A percentile compares a stretch with the other conserved stretches of the same genome.
These are phyloP conservation scores for Sisymbrium altissimum DNA, from an alignment of 345 rosid genomes.

Conservation along the genomic window DNA sequence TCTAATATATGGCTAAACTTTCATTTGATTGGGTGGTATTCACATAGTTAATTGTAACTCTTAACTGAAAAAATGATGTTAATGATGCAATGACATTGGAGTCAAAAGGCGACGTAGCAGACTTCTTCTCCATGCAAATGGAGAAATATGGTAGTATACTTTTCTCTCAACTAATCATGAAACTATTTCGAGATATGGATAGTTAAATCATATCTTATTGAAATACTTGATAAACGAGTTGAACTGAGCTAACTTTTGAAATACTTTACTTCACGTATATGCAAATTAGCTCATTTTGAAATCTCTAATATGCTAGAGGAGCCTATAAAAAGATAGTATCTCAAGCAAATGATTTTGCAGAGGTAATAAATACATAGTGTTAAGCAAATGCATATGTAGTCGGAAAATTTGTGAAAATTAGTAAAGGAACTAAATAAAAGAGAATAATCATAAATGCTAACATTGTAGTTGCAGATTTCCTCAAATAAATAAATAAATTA, in stretches of 20 bases:
- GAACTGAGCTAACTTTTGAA: background rate
- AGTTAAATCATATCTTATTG: too few relatives aligned
- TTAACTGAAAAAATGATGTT: background rate
- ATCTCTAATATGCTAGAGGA: background rate
- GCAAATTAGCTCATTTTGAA: background rate
- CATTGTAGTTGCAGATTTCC: too few relatives aligned
- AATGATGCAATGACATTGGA: background rate
- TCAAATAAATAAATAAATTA: too few relatives aligned
- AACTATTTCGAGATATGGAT: background rate
- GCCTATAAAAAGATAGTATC: background rate
- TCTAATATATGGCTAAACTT: background rate
- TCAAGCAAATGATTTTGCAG: background rate
- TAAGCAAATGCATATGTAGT: background rate
- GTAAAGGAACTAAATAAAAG: too few relatives aligned
- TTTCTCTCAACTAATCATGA: background rate
- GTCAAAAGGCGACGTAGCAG: background rate
- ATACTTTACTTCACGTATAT: background rate
- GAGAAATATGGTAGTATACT: background rate
- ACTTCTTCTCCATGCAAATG: background rate
- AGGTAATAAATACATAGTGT: background rate
- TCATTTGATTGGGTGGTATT: background rate
- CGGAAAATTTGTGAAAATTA: background rate
- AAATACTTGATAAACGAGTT: too few relatives aligned
- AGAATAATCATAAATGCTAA: too few relatives aligned
- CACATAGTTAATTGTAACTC: background rate